These are phyloP conservation scores for Isoetes taiwanensis DNA, from an alignment of 75 land plant species.

Conservation along the genomic window DNA sequence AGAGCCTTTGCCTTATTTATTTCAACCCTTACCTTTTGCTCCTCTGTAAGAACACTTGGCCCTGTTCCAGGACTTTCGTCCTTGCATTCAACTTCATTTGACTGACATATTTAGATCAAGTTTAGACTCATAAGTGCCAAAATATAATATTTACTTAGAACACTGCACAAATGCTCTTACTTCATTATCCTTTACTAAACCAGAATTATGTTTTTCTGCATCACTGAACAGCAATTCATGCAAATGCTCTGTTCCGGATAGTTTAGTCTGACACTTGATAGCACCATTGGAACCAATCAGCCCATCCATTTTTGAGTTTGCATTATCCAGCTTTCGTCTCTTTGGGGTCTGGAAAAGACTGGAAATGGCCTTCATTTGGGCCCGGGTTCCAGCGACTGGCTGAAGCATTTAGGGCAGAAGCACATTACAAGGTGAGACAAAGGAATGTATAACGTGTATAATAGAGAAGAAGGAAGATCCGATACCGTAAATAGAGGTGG, in stretches of 20 bases:
- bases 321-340: slow-evolving; percentile 8
- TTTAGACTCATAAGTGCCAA: background rate
- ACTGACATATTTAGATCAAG: background rate
- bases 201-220: background rate
- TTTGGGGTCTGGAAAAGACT: slow-evolving; percentile 19
- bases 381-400: no score
- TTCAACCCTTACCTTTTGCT: slow-evolving; percentile 50
- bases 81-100: background rate
- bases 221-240: background rate
- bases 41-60: background rate
- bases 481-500: no score
- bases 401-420: no score
- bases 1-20: slow-evolving; percentile 49
- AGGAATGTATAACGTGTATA: no score
- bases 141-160: background rate
- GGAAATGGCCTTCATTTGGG: slow-evolving; percentile 17
- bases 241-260: background rate
- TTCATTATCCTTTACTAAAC: background rate
- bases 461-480: no score
- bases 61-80: background rate
- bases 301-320: background rate
- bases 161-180: background rate
- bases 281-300: background rate
- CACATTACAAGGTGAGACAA: no score
- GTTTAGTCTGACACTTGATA: background rate